phyloP scores from a whole-genome alignment of 495 filamentous ascomycete species.

The Penicillium roqueforti region DNA sequence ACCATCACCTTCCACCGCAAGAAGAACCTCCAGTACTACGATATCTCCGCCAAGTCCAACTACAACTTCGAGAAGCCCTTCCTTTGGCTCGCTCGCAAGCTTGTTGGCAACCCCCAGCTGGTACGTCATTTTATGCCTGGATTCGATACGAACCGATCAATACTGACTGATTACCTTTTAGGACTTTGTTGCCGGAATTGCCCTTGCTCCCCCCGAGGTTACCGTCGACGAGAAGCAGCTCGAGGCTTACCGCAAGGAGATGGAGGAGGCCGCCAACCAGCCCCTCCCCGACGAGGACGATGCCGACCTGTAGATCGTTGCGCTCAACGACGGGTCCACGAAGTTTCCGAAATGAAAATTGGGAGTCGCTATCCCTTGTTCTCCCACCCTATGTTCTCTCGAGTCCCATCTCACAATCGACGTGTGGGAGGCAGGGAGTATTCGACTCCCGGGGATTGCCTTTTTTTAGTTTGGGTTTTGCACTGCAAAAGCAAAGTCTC shows the following conservation, averaged over 20 bases:
- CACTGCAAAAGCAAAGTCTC: slow-evolving; percentile 18
- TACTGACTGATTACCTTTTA: slow-evolving; percentile 33
- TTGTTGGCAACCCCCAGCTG: slow-evolving; percentile 87
- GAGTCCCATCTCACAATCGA: background rate
- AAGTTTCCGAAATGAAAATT: slow-evolving; percentile 15
- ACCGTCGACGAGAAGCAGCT: slow-evolving; percentile 79
- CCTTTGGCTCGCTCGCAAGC: slow-evolving; percentile 98
- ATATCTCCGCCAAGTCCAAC: slow-evolving; percentile 99
- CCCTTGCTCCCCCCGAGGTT: slow-evolving; percentile 90
- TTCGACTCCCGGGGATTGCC: slow-evolving; percentile 6
- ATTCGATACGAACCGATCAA: background rate
- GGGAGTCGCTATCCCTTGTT: slow-evolving; percentile 9
- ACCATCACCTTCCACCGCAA: slow-evolving; percentile 99
- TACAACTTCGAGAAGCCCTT: slow-evolving; percentile 99
- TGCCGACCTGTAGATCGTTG: slow-evolving; percentile 57
- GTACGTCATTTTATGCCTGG: slow-evolving; percentile 48
- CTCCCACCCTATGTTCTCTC: background rate
- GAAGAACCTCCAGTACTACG: slow-evolving; percentile 99
- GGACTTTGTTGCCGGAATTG: slow-evolving; percentile 96
- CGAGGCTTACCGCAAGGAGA: slow-evolving; percentile 79
- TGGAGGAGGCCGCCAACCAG: slow-evolving; percentile 72
- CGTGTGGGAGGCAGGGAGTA: slow-evolving; percentile 1
- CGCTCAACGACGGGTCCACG: slow-evolving; percentile 10
- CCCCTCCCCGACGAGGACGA: slow-evolving; percentile 97
- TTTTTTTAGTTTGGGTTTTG: slow-evolving; percentile 18